Conservation (phyloP, 1,284 basidiomycete species). For the Pterulicium gracile region DNA sequence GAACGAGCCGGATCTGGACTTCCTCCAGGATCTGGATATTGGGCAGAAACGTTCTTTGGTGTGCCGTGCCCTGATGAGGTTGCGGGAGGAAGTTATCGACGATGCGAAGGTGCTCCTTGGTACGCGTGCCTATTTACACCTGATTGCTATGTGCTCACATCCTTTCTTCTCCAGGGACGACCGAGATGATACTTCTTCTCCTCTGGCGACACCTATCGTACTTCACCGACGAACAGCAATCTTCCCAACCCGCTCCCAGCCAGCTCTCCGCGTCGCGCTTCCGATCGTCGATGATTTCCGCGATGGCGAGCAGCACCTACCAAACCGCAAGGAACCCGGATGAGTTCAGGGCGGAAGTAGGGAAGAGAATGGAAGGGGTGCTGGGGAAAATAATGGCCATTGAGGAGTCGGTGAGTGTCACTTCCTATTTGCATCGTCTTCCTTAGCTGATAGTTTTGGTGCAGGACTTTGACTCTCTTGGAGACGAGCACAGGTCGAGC, state of each 20-base stretch:
- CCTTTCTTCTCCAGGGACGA: constrained; percentile 36
- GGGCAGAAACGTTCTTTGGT: constrained; percentile 57
- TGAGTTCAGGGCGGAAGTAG: constrained; percentile 43
- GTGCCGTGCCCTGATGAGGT: constrained; percentile 44
- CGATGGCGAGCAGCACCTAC: neutral
- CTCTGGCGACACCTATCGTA: constrained; percentile 78
- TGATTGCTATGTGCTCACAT: neutral
- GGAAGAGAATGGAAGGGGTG: constrained; percentile 36
- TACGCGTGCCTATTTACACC: constrained; percentile 19
- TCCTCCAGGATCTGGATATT: constrained; percentile 55
- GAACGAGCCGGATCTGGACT: constrained; percentile 37
- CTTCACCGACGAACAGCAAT: constrained; percentile 34
- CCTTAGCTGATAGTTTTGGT: neutral
- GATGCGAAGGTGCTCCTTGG: constrained; percentile 46
- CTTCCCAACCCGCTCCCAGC: neutral
- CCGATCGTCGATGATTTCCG: neutral
- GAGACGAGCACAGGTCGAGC: constrained; percentile 44
- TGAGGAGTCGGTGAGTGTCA: constrained; percentile 35
- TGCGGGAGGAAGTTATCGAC: constrained; percentile 30
- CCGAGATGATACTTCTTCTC: constrained; percentile 78
- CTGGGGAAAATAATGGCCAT: constrained; percentile 38
- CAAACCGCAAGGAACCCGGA: constrained; percentile 32
- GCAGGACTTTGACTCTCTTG: constrained; percentile 26
- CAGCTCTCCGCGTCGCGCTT: neutral
- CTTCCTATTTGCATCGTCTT: constrained; percentile 6